Evolutionary conservation across 768 basidiomycete species (phyloP), one percentile per base, ranked within the genome.

Genomic region (Infundibulicybe gibba): DNA sequence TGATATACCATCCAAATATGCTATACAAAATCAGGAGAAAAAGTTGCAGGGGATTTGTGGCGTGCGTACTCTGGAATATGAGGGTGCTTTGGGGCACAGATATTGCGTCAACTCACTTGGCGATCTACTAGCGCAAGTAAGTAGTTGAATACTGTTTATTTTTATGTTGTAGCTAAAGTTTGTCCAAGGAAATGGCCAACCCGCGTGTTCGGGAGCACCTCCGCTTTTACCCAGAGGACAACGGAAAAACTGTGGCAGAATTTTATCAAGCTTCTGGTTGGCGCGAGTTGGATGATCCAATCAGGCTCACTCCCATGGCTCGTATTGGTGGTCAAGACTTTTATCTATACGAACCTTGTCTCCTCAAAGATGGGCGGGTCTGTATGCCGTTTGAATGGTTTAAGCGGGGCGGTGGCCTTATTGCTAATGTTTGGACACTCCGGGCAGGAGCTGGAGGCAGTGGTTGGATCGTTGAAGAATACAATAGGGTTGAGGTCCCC

Each of bases 111-210:
- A 69, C 44, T 51, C 45, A 16, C 35, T 71, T 5, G 21, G 55
- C 0, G 45, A 60, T 14, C 62, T 70, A 17, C 58, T 68, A 30
- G 54, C 60, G 1, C 69, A 66, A 57, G 66, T 64, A 47, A 17
- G 41, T 42, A 3, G 6, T 38, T 10, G 10, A 38, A n/a, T 38
- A 38, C 16, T n/a, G 40, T 33, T 33, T 21, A 14, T 30, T 32
- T 41, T 16, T 4, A 12, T 25, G n/a, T 45, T 25, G n/a, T 37
- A 40, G 38, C 25, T 43, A 19, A 34, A 15, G 32, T 39, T 14
- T 11, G 14, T 12, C 40, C 16, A 37, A 70, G 68, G 71, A 71
- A 57, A 65, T 69, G 57, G 53, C 63, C 3, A 72, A 72, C 45
- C 68, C 68, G 0, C 17, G 35, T n/a, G 61, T 72, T 10, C 56